These are phyloP conservation scores for Acanthamoeba royreba DNA, from an alignment of 208 protist genomes.

Conservation along the genomic window DNA sequence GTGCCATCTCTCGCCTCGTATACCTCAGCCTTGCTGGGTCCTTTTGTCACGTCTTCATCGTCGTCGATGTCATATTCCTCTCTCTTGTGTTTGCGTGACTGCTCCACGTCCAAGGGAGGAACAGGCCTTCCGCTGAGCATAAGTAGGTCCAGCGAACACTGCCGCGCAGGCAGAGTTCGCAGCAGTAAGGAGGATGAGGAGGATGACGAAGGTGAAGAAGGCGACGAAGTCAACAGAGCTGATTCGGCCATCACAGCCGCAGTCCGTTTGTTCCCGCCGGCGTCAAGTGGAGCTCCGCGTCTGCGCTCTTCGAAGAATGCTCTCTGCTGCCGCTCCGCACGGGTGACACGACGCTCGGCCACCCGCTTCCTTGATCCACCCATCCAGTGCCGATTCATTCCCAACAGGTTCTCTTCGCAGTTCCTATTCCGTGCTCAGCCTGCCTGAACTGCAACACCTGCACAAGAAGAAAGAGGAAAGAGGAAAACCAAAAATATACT, in stretches of 20 bases:
- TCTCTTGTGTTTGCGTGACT: too few species aligned
- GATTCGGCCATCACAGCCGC: not conserved
- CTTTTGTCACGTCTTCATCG: too few species aligned
- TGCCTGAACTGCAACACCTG: too few species aligned
- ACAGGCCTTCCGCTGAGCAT: not conserved
- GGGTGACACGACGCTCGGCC: not conserved
- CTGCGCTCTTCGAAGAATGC: not conserved
- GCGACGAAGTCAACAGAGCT: not conserved
- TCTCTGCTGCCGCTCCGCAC: not conserved
- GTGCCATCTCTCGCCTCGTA: too few species aligned
- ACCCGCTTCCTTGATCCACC: not conserved
- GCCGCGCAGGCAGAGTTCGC: not conserved
- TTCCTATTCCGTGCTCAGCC: too few species aligned
- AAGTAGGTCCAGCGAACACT: not conserved
- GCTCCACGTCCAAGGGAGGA: not conserved
- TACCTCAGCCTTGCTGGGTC: too few species aligned
- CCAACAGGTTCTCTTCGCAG: too few species aligned
- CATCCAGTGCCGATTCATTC: conserved; percentile 13
- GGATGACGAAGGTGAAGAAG: not conserved
- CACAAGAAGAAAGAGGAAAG: too few species aligned
- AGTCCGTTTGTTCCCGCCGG: too few species aligned
- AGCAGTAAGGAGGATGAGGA: not conserved
- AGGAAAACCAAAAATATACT: too few species aligned
- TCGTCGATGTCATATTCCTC: too few species aligned
- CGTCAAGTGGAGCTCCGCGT: not conserved